These are phyloP conservation scores for Colletotrichum sp. DNA, from an alignment of 2,329 filamentous ascomycete genomes.

Conservation along the genomic window DNA sequence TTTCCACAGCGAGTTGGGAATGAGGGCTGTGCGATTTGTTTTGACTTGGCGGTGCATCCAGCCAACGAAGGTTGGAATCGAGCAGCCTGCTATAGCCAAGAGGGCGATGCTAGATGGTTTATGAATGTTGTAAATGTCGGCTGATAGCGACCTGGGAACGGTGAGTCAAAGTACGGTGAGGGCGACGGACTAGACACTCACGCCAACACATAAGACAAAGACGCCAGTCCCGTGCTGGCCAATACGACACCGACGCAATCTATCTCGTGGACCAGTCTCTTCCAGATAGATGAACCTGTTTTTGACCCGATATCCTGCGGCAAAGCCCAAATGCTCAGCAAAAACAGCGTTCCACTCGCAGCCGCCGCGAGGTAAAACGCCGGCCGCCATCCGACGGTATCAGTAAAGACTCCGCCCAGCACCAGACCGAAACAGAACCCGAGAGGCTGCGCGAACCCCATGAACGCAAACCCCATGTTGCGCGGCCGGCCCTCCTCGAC, in stretches of 20 bases:
- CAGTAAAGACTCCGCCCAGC: background rate
- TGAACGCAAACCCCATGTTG: constrained; percentile 37
- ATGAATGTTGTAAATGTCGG: background rate
- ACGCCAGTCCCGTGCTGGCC: background rate
- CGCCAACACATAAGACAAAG: background rate
- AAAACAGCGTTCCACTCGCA: constrained; percentile 42
- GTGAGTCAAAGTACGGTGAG: constrained; percentile 33
- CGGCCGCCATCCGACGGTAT: background rate
- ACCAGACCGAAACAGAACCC: background rate
- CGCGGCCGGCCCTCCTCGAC: background rate
- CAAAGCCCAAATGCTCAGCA: constrained; percentile 42
- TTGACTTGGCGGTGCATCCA: constrained; percentile 5
- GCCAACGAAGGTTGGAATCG: background rate
- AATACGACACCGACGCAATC: background rate
- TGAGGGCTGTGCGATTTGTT: constrained; percentile 25
- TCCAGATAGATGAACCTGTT: constrained; percentile 28
- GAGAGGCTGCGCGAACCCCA: background rate
- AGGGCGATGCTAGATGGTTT: background rate
- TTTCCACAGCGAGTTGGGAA: constrained; percentile 62
- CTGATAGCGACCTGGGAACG: background rate
- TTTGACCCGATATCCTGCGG: constrained; percentile 41
- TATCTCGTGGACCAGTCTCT: background rate
- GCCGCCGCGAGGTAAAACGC: constrained; percentile 1
- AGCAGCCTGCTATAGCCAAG: background rate
- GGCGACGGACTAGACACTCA: background rate